Evolutionary conservation across 2,329 filamentous ascomycete genomes (phyloP).

Genomic region (Pseudogymnoascus sp.): DNA sequence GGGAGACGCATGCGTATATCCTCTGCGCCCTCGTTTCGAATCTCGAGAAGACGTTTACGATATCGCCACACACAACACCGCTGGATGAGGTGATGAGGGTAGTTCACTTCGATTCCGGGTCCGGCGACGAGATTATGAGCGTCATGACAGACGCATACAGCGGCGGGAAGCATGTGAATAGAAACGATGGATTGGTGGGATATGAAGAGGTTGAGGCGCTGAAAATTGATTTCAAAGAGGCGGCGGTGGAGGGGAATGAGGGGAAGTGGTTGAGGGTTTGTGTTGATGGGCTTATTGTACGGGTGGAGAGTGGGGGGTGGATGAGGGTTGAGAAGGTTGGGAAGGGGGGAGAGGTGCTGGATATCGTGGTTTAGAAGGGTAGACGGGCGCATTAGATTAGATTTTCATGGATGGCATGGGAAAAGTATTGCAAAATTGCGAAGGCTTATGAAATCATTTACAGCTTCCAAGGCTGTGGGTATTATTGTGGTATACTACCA

Average conservation of each 20-base stretch:
- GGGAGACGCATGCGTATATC: conserved; percentile 63
- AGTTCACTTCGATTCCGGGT: conserved; percentile 66
- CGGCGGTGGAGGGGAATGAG: conserved; percentile 43
- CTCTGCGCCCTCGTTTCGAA: conserved; percentile 72
- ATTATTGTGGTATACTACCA: conserved; percentile 14
- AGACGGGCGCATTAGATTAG: conserved; percentile 11
- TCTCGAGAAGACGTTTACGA: conserved; percentile 73
- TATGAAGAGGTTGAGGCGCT: conserved; percentile 68
- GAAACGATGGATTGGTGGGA: conserved; percentile 55
- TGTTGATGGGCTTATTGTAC: conserved; percentile 84
- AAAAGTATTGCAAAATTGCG: not conserved
- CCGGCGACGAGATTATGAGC: conserved; percentile 62
- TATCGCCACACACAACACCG: conserved; percentile 66
- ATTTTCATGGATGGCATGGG: conserved; percentile 4
- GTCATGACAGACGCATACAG: conserved; percentile 65
- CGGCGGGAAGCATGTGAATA: conserved; percentile 48
- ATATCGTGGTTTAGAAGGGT: conserved; percentile 18
- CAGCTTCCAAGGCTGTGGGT: conserved; percentile 7
- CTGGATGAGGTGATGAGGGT: conserved; percentile 66
- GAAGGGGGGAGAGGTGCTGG: conserved; percentile 22
- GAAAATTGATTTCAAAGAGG: conserved; percentile 61
- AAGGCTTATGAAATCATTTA: conserved; percentile 14
- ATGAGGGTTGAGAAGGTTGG: conserved; percentile 55
- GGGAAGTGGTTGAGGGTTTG: conserved; percentile 76
- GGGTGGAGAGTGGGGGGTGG: conserved; percentile 63